Percentiles rank a stretch among this genome's conserved stretches.
Evolutionary conservation across 176 grass and related monocot genomes (phyloP).

Genomic region (barley (Hordeum vulgare)): MorexV3_pseudomolecules_assembly NC_058522.1:80740061-80740560

Average conservation of each 20-base stretch:
- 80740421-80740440: slow-evolving; percentile 15
- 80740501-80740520: slow-evolving; percentile 98
- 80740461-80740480: slow-evolving; percentile 71
- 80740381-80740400: not conserved
- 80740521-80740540: slow-evolving; percentile 80
- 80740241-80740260: slow-evolving; percentile 47
- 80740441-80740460: slow-evolving; percentile 96
- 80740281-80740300: slow-evolving; percentile 82
- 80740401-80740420: not conserved
- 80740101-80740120: slow-evolving; percentile 50
- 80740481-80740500: slow-evolving; percentile 72
- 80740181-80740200: slow-evolving; percentile 37
- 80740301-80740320: slow-evolving; percentile 34
- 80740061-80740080: slow-evolving; percentile 59
- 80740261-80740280: slow-evolving; percentile 99
- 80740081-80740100: slow-evolving; percentile 27
- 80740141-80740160: slow-evolving; percentile 61
- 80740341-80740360: not conserved
- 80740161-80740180: slow-evolving; percentile 54
- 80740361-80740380: not conserved
- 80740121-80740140: slow-evolving; percentile 58
- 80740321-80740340: slow-evolving; percentile 35
- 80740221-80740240: slow-evolving; percentile 43
- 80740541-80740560: slow-evolving; percentile 74
- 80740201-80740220: slow-evolving; percentile 47